phyloP scores from a whole-genome alignment of 208 protist species.

The Ichthyophonus hoferi region DNA sequence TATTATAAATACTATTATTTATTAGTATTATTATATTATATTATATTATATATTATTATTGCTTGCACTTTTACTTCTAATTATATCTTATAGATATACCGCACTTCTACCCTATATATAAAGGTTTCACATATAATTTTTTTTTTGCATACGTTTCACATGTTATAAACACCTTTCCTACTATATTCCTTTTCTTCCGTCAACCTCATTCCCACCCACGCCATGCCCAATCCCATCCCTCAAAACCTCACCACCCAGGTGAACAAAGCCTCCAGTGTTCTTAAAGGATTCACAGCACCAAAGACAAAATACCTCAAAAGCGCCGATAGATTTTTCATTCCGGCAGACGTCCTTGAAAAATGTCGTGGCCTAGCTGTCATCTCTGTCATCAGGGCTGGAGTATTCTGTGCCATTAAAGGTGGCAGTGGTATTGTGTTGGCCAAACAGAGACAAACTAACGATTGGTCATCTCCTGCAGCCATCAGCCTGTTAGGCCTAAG shows the following conservation, averaged over 20 bases:
- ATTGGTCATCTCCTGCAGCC: conserved; percentile 37
- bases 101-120: too few species aligned
- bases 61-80: too few species aligned
- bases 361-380: conserved; percentile 37
- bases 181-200: too few species aligned
- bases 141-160: too few species aligned
- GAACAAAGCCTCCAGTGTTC: background rate
- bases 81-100: too few species aligned
- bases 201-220: too few species aligned
- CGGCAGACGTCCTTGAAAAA: background rate
- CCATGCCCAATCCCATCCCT: background rate
- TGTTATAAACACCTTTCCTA: too few species aligned
- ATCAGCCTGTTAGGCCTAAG: conserved; percentile 26
- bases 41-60: too few species aligned
- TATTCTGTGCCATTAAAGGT: conserved; percentile 14
- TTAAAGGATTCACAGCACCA: background rate
- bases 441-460: background rate
- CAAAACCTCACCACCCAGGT: background rate
- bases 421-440: conserved; percentile 37
- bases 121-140: too few species aligned
- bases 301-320: background rate
- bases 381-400: conserved; percentile 32
- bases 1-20: too few species aligned
- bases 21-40: too few species aligned
- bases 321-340: background rate